phyloP scores from a whole-genome alignment of 83 land plant genomes.

The Diphasiastrum complanatum region DNA sequence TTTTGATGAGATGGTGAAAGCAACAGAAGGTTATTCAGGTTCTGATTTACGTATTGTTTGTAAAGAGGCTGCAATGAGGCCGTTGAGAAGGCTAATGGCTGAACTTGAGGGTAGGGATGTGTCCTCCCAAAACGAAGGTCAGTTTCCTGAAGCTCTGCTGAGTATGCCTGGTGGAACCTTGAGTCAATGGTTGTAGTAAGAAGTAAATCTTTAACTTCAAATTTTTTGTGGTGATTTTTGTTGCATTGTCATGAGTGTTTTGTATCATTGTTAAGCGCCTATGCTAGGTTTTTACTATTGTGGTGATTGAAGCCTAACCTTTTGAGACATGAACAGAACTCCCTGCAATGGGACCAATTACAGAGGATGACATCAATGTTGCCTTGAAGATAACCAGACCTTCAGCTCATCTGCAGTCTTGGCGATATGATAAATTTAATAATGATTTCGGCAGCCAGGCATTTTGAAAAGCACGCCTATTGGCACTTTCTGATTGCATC shows the following conservation, averaged over 20 bases:
- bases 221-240: too few relatives aligned
- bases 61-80: conserved; percentile 99
- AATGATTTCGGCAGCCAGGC: conserved; percentile 86
- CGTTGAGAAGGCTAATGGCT: conserved; percentile 81
- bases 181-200: too few relatives aligned
- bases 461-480: too few relatives aligned
- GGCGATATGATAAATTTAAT: conserved; percentile 82
- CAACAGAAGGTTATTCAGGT: conserved; percentile 86
- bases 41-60: conserved; percentile 89
- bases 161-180: too few relatives aligned
- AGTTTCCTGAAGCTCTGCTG: conserved; percentile 32
- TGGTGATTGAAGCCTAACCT: neutral
- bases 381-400: conserved; percentile 89
- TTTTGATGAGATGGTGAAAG: conserved; percentile 61
- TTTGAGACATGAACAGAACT: conserved; percentile 47
- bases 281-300: neutral
- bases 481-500: too few relatives aligned
- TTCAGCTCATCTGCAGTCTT: conserved; percentile 88
- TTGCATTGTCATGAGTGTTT: too few relatives aligned
- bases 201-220: too few relatives aligned
- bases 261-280: too few relatives aligned
- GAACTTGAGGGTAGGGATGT: conserved; percentile 46
- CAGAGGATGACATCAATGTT: conserved; percentile 50
- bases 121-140: conserved; percentile 21
- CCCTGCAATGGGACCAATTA: conserved; percentile 79